These are phyloP conservation scores for Aureobasidium zeae DNA, from an alignment of 2,329 filamentous ascomycete genomes.

Conservation along the genomic window DNA sequence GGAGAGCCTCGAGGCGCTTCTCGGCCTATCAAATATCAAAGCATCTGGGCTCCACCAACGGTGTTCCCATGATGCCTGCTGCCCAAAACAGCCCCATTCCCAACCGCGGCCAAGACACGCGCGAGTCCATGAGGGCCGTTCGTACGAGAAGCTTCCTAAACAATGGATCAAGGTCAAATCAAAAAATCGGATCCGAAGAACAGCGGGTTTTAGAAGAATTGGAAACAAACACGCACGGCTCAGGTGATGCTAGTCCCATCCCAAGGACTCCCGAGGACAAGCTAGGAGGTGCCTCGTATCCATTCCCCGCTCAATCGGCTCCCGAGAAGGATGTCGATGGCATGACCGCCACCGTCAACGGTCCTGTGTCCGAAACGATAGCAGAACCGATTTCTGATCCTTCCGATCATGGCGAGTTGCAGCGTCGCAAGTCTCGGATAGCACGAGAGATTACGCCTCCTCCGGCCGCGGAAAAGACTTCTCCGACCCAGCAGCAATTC, in stretches of 20 bases:
- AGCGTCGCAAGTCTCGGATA: conserved; percentile 13
- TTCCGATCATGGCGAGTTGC: conserved; percentile 1
- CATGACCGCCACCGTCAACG: conserved; percentile 27
- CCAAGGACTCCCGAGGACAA: conserved; percentile 60
- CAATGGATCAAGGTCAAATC: conserved; percentile 43
- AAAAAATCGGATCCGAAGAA: conserved; percentile 32
- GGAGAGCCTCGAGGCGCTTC: conserved; percentile 84
- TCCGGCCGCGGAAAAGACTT: conserved; percentile 2
- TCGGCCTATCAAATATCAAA: conserved; percentile 97
- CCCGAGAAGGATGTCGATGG: conserved; percentile 8
- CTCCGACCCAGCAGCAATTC: conserved; percentile 29
- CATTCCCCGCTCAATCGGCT: conserved; percentile 22
- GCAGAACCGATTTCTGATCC: neutral
- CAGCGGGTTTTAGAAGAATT: conserved; percentile 56
- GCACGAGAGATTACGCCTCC: conserved; percentile 4
- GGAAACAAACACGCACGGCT: conserved; percentile 29
- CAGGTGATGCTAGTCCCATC: conserved; percentile 33
- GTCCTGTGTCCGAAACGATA: conserved; percentile 27
- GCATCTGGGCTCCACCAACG: conserved; percentile 73
- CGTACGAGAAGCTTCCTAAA: conserved; percentile 48
- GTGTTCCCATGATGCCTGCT: conserved; percentile 75
- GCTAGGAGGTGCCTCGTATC: conserved; percentile 33
- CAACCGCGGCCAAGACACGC: conserved; percentile 72
- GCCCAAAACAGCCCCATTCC: conserved; percentile 71
- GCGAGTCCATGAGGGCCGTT: conserved; percentile 73